These are phyloP conservation scores for Trichoderma sp. DNA, from an alignment of 2,329 filamentous ascomycete genomes.

Conservation along the genomic window DNA sequence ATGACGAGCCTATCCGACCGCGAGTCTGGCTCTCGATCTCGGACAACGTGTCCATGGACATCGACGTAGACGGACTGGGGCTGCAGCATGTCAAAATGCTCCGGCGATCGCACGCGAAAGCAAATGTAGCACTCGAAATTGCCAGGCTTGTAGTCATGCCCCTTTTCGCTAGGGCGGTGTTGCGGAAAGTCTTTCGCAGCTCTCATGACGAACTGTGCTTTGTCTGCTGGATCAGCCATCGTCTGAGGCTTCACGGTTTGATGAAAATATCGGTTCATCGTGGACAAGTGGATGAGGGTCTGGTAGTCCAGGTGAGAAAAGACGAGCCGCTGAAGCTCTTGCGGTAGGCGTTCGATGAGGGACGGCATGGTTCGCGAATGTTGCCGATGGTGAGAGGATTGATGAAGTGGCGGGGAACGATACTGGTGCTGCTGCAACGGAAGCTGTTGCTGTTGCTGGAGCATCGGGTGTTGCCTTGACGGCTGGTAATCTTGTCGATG, in stretches of 20 bases:
- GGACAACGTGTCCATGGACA: slow-evolving; percentile 30
- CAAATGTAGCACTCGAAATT: slow-evolving; percentile 44
- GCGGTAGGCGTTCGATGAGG: slow-evolving; percentile 34
- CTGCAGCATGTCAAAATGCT: slow-evolving; percentile 39
- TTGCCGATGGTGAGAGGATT: slow-evolving; percentile 19
- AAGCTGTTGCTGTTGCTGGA: neutral
- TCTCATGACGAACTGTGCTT: slow-evolving; percentile 40
- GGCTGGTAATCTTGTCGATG: neutral
- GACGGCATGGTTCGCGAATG: slow-evolving; percentile 24
- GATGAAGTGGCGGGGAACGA: neutral
- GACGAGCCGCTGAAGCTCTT: slow-evolving; percentile 34
- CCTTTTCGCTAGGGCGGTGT: slow-evolving; percentile 38
- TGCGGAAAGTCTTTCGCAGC: slow-evolving; percentile 41
- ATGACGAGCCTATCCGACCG: slow-evolving; percentile 30
- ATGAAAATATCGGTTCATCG: slow-evolving; percentile 36
- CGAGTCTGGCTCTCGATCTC: slow-evolving; percentile 28
- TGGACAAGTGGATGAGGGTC: slow-evolving; percentile 40
- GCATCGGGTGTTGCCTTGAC: neutral
- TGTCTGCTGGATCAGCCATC: slow-evolving; percentile 37
- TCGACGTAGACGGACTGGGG: slow-evolving; percentile 35
- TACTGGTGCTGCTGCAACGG: neutral
- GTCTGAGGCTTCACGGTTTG: slow-evolving; percentile 32
- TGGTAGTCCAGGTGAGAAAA: slow-evolving; percentile 39
- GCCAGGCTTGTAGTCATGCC: slow-evolving; percentile 37
- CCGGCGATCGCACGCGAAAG: slow-evolving; percentile 39